These are phyloP conservation scores for Coprinopsis marcescibilis DNA, from an alignment of 768 basidiomycete genomes.

Conservation along the genomic window DNA sequence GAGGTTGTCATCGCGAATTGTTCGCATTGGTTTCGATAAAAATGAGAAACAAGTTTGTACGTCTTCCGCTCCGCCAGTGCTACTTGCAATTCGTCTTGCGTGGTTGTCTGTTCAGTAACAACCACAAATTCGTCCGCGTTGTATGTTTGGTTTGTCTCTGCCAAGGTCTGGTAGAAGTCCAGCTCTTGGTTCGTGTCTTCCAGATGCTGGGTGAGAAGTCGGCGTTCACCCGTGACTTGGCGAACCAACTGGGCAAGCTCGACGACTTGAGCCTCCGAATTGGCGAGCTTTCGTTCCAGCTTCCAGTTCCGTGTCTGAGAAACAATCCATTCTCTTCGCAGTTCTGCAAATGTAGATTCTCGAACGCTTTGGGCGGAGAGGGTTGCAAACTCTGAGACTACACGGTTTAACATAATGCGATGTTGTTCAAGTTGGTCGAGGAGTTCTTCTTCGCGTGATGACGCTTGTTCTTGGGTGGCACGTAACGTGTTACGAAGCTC, in stretches of 20 bases:
- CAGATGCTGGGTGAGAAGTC: constrained; percentile 32
- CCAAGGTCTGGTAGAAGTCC: constrained; percentile 16
- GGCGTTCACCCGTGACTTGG: constrained; percentile 48
- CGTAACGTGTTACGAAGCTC: constrained; percentile 27
- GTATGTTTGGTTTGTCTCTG: not conserved
- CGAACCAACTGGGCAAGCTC: constrained; percentile 62
- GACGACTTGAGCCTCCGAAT: constrained; percentile 59
- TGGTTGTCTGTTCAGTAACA: constrained; percentile 18
- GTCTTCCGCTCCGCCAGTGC: constrained; percentile 13
- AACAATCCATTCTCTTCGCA: constrained; percentile 35
- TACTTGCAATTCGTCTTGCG: constrained; percentile 12
- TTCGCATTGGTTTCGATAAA: constrained; percentile 31
- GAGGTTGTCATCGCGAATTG: constrained; percentile 29
- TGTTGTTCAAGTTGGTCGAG: constrained; percentile 47
- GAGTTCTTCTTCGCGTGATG: constrained; percentile 39
- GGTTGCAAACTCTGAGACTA: constrained; percentile 27
- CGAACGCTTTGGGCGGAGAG: constrained; percentile 29
- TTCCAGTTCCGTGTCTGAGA: constrained; percentile 27
- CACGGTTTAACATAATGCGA: constrained; percentile 35
- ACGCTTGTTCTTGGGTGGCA: constrained; percentile 24
- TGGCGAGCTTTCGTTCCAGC: constrained; percentile 63
- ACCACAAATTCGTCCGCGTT: constrained; percentile 12
- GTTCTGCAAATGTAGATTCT: constrained; percentile 25
- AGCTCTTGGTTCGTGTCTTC: constrained; percentile 30
- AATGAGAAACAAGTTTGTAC: constrained; percentile 22